Evolutionary conservation across 2,329 filamentous ascomycete species (phyloP), one percentile per base, ranked within the genome.

Genomic region (Cryphonectria carpinicola): DNA sequence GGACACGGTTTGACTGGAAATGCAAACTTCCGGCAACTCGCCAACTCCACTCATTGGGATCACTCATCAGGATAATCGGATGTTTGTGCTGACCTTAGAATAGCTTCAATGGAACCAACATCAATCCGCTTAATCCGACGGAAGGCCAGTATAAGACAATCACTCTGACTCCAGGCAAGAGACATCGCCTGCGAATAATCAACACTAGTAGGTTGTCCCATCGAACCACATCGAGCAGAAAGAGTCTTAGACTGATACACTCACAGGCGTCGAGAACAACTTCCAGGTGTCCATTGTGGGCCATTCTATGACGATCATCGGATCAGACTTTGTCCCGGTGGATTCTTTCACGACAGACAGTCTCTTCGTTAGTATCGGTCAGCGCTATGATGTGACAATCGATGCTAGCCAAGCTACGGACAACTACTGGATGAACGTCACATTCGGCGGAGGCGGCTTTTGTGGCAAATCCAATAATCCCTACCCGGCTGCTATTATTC

Each of bases 261-360:
- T 4, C 37, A 46, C n/a, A 69, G 69, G 70, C n/a, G 71, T 71
- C 19, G 70, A 73, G 4, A 71, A 73, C 32, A 32, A 69, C 35
- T 70, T 73, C 37, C 66, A 69, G 49, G 69, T 89, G 28, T 84
- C 86, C 35, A 81, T 87, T 11, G 83, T 81, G 68, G 80, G 81
- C 43, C 86, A 89, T 76, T 78, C 77, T 19, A 79, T 89, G 74
- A 85, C 82, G 1, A 80, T 89, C 66, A 84, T 88, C 63, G 79
- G 83, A 8, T 83, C 81, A 58, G 87, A 89, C 72, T 84, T 87
- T 22, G 85, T 88, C 0, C 82, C 84, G 0, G 78, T 88, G 70
- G 77, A 81, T 60, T 85, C 88, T 0, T 86, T 85, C 71, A 80
- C 80, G 0, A 84, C 84, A 0, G 78, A 82, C 11, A 79, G 82